Conservation (phyloP, 192 early-diverging fungal species). For the Coemansia umbellata region DNA sequence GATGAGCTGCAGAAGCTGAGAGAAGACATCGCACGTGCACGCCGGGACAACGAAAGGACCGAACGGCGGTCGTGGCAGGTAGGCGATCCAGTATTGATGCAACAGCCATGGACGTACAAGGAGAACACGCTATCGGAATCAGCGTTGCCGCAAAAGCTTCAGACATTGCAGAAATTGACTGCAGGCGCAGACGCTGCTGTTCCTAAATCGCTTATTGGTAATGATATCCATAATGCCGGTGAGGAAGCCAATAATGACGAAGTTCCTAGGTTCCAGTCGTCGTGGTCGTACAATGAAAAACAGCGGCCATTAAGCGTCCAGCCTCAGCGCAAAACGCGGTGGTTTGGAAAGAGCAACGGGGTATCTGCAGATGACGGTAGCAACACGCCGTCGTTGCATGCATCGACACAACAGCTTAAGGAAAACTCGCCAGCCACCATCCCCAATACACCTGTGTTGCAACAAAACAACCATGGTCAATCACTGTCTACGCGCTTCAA, state of each 20-base stretch:
- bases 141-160: slow-evolving; percentile 19
- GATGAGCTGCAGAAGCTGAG: slow-evolving; percentile 42
- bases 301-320: slow-evolving; percentile 42
- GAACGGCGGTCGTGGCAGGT: slow-evolving; percentile 44
- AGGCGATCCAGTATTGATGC: slow-evolving; percentile 10
- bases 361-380: neutral
- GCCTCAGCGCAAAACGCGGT: slow-evolving; percentile 18
- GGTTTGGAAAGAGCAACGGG: slow-evolving; percentile 16
- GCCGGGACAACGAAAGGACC: slow-evolving; percentile 14
- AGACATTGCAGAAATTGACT: neutral
- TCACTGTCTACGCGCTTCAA: slow-evolving; percentile 27
- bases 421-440: neutral
- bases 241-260: slow-evolving; percentile 4
- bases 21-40: slow-evolving; percentile 28
- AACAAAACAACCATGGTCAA: slow-evolving; percentile 2
- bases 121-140: slow-evolving; percentile 35
- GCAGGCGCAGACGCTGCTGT: neutral
- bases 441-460: slow-evolving; percentile 3
- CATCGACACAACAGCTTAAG: slow-evolving; percentile 1
- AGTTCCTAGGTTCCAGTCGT: slow-evolving; percentile 13
- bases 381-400: neutral
- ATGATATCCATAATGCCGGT: neutral
- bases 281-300: slow-evolving; percentile 30
- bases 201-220: neutral
- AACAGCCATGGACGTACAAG: slow-evolving; percentile 36